These are phyloP conservation scores for Eutrema heterophyllum DNA, from an alignment of 345 rosid genomes.

Conservation along the genomic window DNA sequence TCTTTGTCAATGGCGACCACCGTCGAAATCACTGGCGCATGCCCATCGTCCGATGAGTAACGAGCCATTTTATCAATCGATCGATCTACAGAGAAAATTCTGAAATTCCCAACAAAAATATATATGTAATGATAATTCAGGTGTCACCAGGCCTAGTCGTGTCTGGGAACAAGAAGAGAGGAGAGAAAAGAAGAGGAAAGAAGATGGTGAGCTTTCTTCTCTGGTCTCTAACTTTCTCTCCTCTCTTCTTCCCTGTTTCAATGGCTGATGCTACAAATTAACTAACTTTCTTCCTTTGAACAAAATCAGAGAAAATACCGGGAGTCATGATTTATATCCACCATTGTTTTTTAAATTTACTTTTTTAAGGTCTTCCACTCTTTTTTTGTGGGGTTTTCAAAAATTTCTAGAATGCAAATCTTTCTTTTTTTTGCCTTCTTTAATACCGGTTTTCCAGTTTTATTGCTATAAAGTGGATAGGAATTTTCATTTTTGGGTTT, in stretches of 20 bases:
- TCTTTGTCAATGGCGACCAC: slow-evolving; percentile 78
- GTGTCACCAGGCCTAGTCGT: slow-evolving; percentile 11
- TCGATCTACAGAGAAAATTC: slow-evolving; percentile 4
- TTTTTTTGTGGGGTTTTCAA: background rate
- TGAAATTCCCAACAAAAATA: background rate
- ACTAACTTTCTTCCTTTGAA: background rate
- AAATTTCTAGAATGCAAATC: background rate
- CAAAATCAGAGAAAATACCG: slow-evolving; percentile 17
- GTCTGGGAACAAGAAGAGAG: slow-evolving; percentile 29
- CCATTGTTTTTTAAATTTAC: slow-evolving; percentile 9
- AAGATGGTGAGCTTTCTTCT: background rate
- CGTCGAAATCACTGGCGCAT: slow-evolving; percentile 39
- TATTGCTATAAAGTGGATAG: background rate
- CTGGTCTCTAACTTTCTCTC: slow-evolving; percentile 4
- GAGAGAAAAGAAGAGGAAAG: slow-evolving; percentile 4
- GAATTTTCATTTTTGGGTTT: background rate
- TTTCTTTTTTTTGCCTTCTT: background rate
- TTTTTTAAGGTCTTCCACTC: slow-evolving; percentile 5
- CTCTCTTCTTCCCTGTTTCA: slow-evolving; percentile 28
- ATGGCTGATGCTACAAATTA: background rate
- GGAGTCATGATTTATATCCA: slow-evolving; percentile 10
- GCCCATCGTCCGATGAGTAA: slow-evolving; percentile 26
- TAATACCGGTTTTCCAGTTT: background rate
- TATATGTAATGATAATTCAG: background rate
- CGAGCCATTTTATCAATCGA: slow-evolving; percentile 30